phyloP scores from a whole-genome alignment of 177 flowering plant genomes.

The Vitis hybrid region DNA sequence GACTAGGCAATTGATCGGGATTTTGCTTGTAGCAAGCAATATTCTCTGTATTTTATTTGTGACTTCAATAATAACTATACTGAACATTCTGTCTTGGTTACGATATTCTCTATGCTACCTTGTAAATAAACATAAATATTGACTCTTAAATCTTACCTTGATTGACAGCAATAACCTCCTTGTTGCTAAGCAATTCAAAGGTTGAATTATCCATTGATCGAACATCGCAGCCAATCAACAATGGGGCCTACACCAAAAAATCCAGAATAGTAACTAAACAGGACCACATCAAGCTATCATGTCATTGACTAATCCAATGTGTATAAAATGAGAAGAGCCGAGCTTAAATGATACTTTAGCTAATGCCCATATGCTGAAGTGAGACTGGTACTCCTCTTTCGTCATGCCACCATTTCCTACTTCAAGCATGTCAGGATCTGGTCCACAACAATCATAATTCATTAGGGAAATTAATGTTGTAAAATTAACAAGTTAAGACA shows the following conservation, averaged over 20 bases:
- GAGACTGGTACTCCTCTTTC: constrained; percentile 62
- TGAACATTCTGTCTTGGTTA: no score
- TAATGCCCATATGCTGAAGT: constrained; percentile 81
- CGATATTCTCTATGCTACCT: no score
- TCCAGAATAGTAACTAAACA: neutral
- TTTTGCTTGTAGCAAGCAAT: no score
- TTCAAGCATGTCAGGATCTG: constrained; percentile 89
- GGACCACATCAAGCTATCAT: neutral
- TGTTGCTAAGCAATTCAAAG: constrained; percentile 53
- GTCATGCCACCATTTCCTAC: constrained; percentile 86
- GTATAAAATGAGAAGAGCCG: neutral
- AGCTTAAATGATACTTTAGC: constrained; percentile 38
- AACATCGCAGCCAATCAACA: constrained; percentile 80
- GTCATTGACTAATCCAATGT: neutral
- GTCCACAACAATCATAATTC: neutral
- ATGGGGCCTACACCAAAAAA: constrained; percentile 54
- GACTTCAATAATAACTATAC: no score
- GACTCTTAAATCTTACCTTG: constrained; percentile 47
- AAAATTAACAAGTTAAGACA: neutral
- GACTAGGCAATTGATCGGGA: no score
- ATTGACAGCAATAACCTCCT: constrained; percentile 77
- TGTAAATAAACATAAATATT: neutral
- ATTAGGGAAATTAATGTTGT: neutral
- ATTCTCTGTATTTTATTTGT: no score
- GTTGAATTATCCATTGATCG: constrained; percentile 48